Conservation (phyloP, 257 asterid genomes). For the Scutellaria minor region DNA sequence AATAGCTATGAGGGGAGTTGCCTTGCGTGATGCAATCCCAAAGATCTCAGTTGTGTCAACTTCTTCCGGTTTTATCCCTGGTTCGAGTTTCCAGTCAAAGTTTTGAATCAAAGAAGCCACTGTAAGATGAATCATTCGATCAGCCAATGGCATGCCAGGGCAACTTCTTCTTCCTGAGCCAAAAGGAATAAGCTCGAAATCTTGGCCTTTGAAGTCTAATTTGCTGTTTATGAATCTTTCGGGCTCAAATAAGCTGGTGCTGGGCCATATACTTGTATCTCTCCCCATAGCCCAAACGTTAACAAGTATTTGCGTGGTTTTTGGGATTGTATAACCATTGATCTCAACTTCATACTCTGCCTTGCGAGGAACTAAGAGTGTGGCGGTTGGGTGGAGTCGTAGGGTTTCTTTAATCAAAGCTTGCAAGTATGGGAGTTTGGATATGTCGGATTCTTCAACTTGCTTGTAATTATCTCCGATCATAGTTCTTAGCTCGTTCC, state of each 20-base stretch:
- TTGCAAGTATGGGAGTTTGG: not conserved
- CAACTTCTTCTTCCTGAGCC: not conserved
- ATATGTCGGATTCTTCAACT: not conserved
- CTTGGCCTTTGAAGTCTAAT: slow-evolving; percentile 1
- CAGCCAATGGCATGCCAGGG: not conserved
- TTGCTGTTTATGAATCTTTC: not conserved
- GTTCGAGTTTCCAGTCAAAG: slow-evolving; percentile 5
- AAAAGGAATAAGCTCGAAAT: not conserved
- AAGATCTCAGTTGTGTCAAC: not conserved
- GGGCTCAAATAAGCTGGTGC: not conserved
- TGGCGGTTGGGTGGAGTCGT: not conserved
- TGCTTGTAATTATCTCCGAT: not conserved
- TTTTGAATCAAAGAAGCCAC: not conserved
- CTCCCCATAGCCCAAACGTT: not conserved
- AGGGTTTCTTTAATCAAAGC: not conserved
- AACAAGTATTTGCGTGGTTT: not conserved
- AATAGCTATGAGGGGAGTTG: slow-evolving; percentile 2
- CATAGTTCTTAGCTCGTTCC: not conserved
- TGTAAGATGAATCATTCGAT: not conserved
- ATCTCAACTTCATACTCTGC: not conserved
- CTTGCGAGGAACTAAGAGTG: not conserved
- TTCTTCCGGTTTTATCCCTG: not conserved
- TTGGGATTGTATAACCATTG: not conserved
- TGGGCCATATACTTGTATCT: not conserved
- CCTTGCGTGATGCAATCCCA: not conserved